phyloP scores from a whole-genome alignment of 805 yeast genomes.

The Yarrowia keelungensis region DNA sequence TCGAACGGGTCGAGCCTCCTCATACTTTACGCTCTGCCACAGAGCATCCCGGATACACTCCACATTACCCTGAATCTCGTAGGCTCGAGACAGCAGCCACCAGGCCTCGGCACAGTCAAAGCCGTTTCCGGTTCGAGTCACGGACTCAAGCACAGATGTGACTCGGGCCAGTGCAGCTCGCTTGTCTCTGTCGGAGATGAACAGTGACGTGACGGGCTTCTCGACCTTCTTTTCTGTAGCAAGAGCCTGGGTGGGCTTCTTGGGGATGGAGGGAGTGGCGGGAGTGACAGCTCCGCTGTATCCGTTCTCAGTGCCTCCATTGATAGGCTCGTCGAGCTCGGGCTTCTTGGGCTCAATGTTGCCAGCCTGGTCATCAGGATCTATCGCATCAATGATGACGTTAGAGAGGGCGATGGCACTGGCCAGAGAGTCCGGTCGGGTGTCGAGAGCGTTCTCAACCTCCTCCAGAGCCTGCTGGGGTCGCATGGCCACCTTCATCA shows the following conservation, averaged over 20 bases:
- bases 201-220: constrained; percentile 46
- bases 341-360: constrained; percentile 33
- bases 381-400: constrained; percentile 54
- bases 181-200: constrained; percentile 62
- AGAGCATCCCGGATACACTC: constrained; percentile 57
- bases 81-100: constrained; percentile 69
- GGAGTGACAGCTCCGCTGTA: constrained; percentile 29
- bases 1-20: constrained; percentile 63
- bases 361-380: constrained; percentile 25
- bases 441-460: constrained; percentile 67
- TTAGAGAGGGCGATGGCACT: constrained; percentile 64
- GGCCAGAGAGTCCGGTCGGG: constrained; percentile 56
- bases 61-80: constrained; percentile 64
- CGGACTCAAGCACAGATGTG: constrained; percentile 52
- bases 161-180: constrained; percentile 63
- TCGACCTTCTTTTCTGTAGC: constrained; percentile 27
- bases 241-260: constrained; percentile 32
- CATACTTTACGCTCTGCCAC: constrained; percentile 70
- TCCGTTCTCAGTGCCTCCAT: constrained; percentile 12
- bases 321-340: constrained; percentile 2
- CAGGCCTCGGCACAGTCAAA: constrained; percentile 65
- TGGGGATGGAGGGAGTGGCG: constrained; percentile 22
- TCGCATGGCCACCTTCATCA: constrained; percentile 53
- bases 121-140: constrained; percentile 54
- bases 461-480: constrained; percentile 63